Percentiles rank a stretch among this genome's conserved stretches.
Conservation (phyloP, 192 early-diverging fungal genomes). For the Chytriomyces hyalinus region DNA sequence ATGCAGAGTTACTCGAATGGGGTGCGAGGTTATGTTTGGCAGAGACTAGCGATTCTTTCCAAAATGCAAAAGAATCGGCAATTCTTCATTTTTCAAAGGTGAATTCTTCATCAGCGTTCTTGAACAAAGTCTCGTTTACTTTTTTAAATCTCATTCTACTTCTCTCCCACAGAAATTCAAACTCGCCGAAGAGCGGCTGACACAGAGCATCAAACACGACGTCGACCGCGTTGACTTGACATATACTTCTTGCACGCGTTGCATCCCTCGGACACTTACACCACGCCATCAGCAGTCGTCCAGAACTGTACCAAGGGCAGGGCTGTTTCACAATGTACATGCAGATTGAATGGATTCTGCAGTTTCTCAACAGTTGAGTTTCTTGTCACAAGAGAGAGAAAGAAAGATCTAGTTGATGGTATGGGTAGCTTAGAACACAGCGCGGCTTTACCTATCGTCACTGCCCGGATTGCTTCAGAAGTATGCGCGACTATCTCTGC, state of each 20-base stretch:
- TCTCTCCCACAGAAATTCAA: no score
- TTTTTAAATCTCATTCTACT: no score
- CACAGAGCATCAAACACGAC: not conserved
- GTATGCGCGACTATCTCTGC: not conserved
- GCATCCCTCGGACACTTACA: no score
- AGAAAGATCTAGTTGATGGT: not conserved
- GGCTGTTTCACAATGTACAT: not conserved
- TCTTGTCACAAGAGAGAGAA: not conserved
- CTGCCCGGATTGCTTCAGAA: not conserved
- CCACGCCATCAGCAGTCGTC: no score
- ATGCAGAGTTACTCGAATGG: slow-evolving; percentile 20
- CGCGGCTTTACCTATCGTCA: not conserved
- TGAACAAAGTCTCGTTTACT: no score
- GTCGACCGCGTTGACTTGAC: no score
- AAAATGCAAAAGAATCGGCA: no score
- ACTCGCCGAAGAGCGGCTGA: slow-evolving; percentile 20
- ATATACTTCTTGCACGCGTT: no score
- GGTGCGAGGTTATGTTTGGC: not conserved
- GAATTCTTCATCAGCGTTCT: no score
- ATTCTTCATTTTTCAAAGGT: no score
- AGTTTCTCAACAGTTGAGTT: slow-evolving; percentile 21
- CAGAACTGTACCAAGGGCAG: no score
- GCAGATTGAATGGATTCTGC: slow-evolving; percentile 30
- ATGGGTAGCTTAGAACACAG: not conserved
- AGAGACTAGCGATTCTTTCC: not conserved